Percentiles rank a stretch among this genome's conserved stretches.
Evolutionary conservation across 768 basidiomycete genomes (phyloP).

Genomic region (Mycena vulgaris): DNA sequence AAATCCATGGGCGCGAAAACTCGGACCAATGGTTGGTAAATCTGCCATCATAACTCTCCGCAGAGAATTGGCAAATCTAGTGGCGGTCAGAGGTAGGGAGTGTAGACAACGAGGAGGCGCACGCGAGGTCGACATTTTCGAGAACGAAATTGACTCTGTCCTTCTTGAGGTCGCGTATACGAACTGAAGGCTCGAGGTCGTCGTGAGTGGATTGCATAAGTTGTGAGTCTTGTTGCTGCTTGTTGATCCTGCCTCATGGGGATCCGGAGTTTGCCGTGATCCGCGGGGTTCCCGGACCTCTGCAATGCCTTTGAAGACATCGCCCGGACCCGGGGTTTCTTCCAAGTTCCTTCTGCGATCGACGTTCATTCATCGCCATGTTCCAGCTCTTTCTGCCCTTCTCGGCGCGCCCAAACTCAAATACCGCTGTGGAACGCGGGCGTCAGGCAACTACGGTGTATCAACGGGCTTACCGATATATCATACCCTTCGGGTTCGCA

Average conservation of each 20-base stretch:
- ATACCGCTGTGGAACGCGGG: too few species aligned
- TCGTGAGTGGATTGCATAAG: constrained; percentile 36
- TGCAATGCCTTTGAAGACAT: too few species aligned
- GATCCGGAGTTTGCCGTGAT: neutral
- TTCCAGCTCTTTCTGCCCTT: too few species aligned
- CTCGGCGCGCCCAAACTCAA: too few species aligned
- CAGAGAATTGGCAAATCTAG: constrained; percentile 93
- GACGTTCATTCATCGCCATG: too few species aligned
- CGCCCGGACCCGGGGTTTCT: too few species aligned
- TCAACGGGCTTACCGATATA: too few species aligned
- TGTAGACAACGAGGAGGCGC: constrained; percentile 48
- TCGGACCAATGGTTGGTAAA: constrained; percentile 88
- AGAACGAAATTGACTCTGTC: constrained; percentile 93
- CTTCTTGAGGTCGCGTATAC: constrained; percentile 87
- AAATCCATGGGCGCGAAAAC: constrained; percentile 55
- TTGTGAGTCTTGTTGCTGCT: neutral
- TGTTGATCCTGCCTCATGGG: neutral
- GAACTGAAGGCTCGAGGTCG: constrained; percentile 76
- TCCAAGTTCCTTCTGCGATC: too few species aligned
- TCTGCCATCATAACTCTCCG: constrained; percentile 97
- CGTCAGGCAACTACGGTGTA: too few species aligned
- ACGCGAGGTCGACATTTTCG: constrained; percentile 97
- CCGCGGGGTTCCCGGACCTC: neutral
- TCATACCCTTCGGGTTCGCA: neutral
- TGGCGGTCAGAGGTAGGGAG: constrained; percentile 28